Evolutionary conservation across 441 rosid genomes (phyloP).

Genomic region (Kokia cookei): DNA sequence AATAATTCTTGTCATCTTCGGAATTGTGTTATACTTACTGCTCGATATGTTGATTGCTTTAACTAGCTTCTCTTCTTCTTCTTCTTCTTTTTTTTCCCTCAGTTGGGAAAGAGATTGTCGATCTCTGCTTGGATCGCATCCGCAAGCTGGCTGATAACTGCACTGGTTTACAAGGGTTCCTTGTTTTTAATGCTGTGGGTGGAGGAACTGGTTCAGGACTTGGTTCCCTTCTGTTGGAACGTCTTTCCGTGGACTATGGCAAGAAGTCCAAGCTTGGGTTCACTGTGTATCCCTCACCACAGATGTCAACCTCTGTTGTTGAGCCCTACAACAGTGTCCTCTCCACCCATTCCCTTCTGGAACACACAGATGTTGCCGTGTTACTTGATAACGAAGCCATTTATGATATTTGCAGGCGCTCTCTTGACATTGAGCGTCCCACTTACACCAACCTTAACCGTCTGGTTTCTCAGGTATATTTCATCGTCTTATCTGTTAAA

Average conservation of each 20-base stretch:
- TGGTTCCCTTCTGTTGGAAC: slow-evolving; percentile 18
- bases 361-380: slow-evolving; percentile 14
- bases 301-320: slow-evolving; percentile 19
- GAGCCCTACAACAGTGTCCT: slow-evolving; percentile 20
- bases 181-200: slow-evolving; percentile 18
- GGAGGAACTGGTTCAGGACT: slow-evolving; percentile 18
- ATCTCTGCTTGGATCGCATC: slow-evolving; percentile 16
- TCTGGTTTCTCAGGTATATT: slow-evolving; percentile 10
- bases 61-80: neutral
- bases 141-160: slow-evolving; percentile 14
- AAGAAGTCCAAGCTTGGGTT: slow-evolving; percentile 19
- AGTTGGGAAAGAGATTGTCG: slow-evolving; percentile 20
- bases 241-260: slow-evolving; percentile 15
- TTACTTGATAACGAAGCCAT: slow-evolving; percentile 14
- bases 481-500: neutral
- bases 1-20: neutral
- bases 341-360: slow-evolving; percentile 13
- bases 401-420: slow-evolving; percentile 13
- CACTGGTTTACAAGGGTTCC: slow-evolving; percentile 18
- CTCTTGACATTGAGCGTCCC: slow-evolving; percentile 14
- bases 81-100: neutral
- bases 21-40: neutral
- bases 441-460: slow-evolving; percentile 20
- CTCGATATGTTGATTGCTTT: neutral
- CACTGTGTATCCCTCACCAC: slow-evolving; percentile 18